phyloP scores from a whole-genome alignment of 495 filamentous ascomycete genomes.

The Parathielavia hyrcaniae region DNA sequence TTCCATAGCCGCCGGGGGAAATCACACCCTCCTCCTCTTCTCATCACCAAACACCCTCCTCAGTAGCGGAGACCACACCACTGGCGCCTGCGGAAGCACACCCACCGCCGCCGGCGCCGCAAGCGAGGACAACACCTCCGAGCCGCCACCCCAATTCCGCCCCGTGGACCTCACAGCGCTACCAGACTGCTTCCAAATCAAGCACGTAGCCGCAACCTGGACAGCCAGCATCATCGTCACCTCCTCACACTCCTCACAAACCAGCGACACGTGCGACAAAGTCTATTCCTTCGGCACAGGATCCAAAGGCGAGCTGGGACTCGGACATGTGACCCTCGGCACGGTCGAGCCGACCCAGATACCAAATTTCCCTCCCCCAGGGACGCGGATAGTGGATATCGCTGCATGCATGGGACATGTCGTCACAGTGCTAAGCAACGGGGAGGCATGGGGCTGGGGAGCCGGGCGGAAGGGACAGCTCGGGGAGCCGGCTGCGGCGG shows the following conservation, averaged over 20 bases:
- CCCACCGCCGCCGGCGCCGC: background rate
- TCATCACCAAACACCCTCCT: conserved; percentile 50
- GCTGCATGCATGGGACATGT: conserved; percentile 71
- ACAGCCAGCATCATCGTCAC: conserved; percentile 57
- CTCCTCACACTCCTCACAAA: background rate
- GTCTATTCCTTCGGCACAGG: conserved; percentile 62
- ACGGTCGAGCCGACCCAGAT: conserved; percentile 34
- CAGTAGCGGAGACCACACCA: conserved; percentile 54
- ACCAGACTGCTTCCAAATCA: conserved; percentile 11
- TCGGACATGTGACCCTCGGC: conserved; percentile 42
- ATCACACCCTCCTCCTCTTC: conserved; percentile 73
- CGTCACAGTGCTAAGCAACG: conserved; percentile 64
- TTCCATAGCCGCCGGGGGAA: conserved; percentile 66
- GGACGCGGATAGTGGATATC: conserved; percentile 49
- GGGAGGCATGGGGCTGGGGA: conserved; percentile 84
- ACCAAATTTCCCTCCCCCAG: conserved; percentile 54
- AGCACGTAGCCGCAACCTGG: conserved; percentile 64
- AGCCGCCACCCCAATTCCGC: conserved; percentile 17
- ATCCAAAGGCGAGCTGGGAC: conserved; percentile 64
- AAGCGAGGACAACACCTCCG: conserved; percentile 9
- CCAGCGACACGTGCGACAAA: conserved; percentile 19
- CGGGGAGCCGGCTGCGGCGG: conserved; percentile 44
- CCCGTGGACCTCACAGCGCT: conserved; percentile 20
- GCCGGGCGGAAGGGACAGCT: conserved; percentile 78
- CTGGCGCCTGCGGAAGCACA: conserved; percentile 47